Conservation (phyloP, 306 rosid genomes). For the Vigna radiata region DNA sequence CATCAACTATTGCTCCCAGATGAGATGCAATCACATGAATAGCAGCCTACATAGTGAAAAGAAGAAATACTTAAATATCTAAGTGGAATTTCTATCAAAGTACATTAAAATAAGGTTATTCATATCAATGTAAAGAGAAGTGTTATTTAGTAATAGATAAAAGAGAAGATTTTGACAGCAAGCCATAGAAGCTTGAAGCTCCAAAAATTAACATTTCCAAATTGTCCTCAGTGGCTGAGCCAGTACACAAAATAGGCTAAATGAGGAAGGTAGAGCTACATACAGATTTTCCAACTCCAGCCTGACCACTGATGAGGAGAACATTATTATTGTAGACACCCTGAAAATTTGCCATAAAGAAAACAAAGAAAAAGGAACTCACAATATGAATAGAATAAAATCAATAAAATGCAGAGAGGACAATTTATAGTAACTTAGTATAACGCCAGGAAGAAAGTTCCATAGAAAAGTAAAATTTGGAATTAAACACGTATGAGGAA, state of each 20-base stretch:
- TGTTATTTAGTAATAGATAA: slow-evolving; percentile 19
- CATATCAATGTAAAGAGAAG: slow-evolving; percentile 5
- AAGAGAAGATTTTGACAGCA: slow-evolving; percentile 21
- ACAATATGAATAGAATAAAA: slow-evolving; percentile 2
- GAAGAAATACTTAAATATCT: slow-evolving; percentile 31
- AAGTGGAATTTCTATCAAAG: slow-evolving; percentile 5
- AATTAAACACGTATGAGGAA: slow-evolving; percentile 24
- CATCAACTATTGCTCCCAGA: slow-evolving; percentile 72
- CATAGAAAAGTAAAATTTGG: slow-evolving; percentile 1
- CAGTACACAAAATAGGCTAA: slow-evolving; percentile 24
- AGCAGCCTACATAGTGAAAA: slow-evolving; percentile 64
- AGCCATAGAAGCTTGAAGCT: slow-evolving; percentile 29
- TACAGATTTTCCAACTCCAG: slow-evolving; percentile 98
- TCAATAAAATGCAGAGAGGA: slow-evolving; percentile 31
- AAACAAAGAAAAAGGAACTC: slow-evolving; percentile 26
- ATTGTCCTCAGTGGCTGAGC: background rate
- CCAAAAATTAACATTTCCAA: slow-evolving; percentile 27
- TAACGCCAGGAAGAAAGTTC: slow-evolving; percentile 2
- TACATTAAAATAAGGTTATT: slow-evolving; percentile 21
- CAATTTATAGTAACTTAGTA: slow-evolving; percentile 21
- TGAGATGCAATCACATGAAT: slow-evolving; percentile 77
- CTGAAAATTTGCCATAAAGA: slow-evolving; percentile 52
- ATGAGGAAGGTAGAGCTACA: slow-evolving; percentile 47
- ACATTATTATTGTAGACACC: slow-evolving; percentile 55
- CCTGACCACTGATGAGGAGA: slow-evolving; percentile 82